A percentile compares a stretch with the other conserved stretches of the same genome.
Conservation (phyloP, 495 filamentous ascomycete genomes). For the Neurospora terricola region DNA sequence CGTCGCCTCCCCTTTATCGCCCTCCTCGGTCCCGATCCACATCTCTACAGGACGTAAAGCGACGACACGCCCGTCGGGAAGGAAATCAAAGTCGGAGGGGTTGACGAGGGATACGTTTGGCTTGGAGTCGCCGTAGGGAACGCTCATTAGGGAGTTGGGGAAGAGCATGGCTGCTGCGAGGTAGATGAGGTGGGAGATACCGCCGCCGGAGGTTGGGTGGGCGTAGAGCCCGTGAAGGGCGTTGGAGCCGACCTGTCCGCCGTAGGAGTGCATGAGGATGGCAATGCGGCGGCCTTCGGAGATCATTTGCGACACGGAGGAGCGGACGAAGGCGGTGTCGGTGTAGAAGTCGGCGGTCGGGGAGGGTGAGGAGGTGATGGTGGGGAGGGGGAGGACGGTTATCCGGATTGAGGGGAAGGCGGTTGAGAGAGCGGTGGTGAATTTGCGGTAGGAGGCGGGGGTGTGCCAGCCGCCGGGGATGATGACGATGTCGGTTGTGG, state of each 20-base stretch:
- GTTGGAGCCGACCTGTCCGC: conserved; percentile 25
- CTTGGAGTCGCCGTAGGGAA: neutral
- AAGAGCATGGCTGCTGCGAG: neutral
- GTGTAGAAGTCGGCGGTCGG: neutral
- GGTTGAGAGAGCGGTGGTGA: conserved; percentile 16
- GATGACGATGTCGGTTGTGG: conserved; percentile 8
- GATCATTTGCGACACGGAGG: neutral
- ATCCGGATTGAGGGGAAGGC: neutral
- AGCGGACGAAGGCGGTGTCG: neutral
- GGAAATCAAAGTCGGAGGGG: neutral
- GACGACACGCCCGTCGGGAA: neutral
- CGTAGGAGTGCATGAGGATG: conserved; percentile 28
- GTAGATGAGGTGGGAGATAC: neutral
- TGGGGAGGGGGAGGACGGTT: neutral
- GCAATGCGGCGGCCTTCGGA: conserved; percentile 4
- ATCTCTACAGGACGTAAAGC: neutral
- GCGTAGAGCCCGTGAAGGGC: conserved; percentile 16
- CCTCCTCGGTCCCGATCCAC: neutral
- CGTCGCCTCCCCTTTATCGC: neutral
- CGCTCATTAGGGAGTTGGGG: neutral
- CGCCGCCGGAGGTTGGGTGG: neutral
- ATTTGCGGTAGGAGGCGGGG: conserved; percentile 20
- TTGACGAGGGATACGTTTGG: neutral
- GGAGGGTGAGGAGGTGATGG: neutral
- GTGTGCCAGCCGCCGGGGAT: conserved; percentile 23